A percentile compares a stretch with the other conserved stretches of the same genome.
These are phyloP conservation scores for Cydonia oblonga DNA, from an alignment of 331 rosid species.

Conservation along the genomic window DNA sequence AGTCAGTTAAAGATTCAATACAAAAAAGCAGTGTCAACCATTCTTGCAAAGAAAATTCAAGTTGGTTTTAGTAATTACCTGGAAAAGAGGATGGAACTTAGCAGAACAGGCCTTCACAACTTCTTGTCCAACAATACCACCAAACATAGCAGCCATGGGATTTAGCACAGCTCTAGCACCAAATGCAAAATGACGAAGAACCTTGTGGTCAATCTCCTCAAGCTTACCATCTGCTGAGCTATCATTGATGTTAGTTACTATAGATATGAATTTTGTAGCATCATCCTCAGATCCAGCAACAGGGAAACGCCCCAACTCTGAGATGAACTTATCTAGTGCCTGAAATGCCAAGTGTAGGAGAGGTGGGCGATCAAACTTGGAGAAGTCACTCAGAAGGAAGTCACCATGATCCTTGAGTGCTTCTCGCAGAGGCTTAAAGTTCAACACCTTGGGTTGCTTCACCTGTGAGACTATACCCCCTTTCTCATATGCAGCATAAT, in stretches of 20 bases:
- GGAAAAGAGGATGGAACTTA: constrained; percentile 19
- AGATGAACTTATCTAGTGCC: constrained; percentile 15
- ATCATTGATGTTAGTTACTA: constrained; percentile 12
- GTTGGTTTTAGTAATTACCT: not conserved
- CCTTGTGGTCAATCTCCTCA: constrained; percentile 11
- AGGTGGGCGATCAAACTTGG: constrained; percentile 26
- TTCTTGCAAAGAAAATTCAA: not conserved
- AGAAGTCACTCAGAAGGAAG: constrained; percentile 18
- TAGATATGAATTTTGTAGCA: constrained; percentile 1
- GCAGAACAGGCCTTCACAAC: constrained; percentile 20
- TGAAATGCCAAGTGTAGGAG: constrained; percentile 17
- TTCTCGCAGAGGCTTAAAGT: constrained; percentile 14
- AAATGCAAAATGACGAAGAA: constrained; percentile 12
- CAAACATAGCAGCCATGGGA: constrained; percentile 25
- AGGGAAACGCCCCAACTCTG: constrained; percentile 14
- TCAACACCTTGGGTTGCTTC: constrained; percentile 19
- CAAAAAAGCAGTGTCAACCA: not conserved
- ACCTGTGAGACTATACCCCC: constrained; percentile 21
- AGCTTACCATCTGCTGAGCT: constrained; percentile 7
- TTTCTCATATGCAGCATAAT: constrained; percentile 1
- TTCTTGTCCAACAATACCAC: constrained; percentile 23
- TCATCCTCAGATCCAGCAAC: constrained; percentile 17
- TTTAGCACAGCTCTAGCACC: constrained; percentile 22
- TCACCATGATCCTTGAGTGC: constrained; percentile 19
- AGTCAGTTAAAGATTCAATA: not conserved